A percentile compares a stretch with the other conserved stretches of the same genome.
Conservation (phyloP, 2,329 filamentous ascomycete species). For the Drechslerella stenobrocha region DNA sequence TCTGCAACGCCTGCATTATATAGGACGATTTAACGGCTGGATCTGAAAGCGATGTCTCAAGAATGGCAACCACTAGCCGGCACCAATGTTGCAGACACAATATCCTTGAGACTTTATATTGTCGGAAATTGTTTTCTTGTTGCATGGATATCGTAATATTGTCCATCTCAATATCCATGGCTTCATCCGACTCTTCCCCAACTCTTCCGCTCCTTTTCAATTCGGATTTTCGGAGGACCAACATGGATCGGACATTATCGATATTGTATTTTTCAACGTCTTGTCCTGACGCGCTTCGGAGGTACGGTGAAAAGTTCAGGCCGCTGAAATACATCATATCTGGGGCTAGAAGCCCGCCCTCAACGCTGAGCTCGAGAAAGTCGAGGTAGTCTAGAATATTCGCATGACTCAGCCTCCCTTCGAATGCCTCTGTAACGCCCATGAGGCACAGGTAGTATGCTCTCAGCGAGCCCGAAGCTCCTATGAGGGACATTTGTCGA, state of each 20-base stretch:
- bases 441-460: conserved; percentile 55
- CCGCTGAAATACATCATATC: conserved; percentile 49
- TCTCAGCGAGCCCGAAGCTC: conserved; percentile 54
- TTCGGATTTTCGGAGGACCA: conserved; percentile 71
- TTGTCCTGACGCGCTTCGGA: conserved; percentile 52
- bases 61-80: conserved; percentile 78
- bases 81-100: conserved; percentile 80
- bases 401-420: conserved; percentile 57
- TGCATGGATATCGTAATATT: conserved; percentile 66
- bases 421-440: conserved; percentile 45
- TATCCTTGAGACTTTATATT: conserved; percentile 59
- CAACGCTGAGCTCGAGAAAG: conserved; percentile 71
- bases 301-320: conserved; percentile 49
- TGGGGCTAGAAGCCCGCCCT: conserved; percentile 54
- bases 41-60: conserved; percentile 79
- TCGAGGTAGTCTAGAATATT: conserved; percentile 92
- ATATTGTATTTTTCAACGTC: conserved; percentile 65
- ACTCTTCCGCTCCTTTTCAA: conserved; percentile 60
- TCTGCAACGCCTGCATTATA: conserved; percentile 81
- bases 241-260: conserved; percentile 71
- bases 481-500: conserved; percentile 58
- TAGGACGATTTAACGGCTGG: conserved; percentile 72
- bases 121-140: conserved; percentile 60
- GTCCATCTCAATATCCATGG: conserved; percentile 64
- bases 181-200: conserved; percentile 58